Evolutionary conservation across 306 rosid species (phyloP).

Genomic region (Trichosanthes truncata): DNA sequence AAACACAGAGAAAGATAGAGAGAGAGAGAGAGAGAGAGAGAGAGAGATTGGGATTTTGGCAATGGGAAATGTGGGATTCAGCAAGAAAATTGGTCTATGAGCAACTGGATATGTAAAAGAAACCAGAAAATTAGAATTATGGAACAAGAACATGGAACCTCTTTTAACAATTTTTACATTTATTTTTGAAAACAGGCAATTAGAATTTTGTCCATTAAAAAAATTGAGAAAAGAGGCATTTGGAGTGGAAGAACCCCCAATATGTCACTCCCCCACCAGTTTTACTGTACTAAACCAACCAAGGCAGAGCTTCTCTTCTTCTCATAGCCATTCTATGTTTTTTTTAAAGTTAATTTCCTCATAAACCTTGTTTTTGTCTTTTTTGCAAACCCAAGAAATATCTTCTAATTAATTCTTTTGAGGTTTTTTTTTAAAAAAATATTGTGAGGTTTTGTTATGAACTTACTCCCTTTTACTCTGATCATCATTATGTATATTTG

Average conservation of each 20-base stretch:
- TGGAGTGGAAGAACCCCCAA: neutral
- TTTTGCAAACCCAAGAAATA: neutral
- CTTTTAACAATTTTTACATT: neutral
- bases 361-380: neutral
- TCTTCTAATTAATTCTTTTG: neutral
- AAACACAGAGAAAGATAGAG: neutral
- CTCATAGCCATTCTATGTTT: too few relatives aligned
- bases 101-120: neutral
- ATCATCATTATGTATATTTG: too few relatives aligned
- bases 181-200: neutral
- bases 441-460: neutral
- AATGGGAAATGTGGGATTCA: constrained; percentile 6
- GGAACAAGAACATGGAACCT: constrained; percentile 2
- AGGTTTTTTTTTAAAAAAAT: too few relatives aligned
- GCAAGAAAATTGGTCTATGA: neutral
- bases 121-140: neutral
- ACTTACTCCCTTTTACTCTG: too few relatives aligned
- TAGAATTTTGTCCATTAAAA: neutral
- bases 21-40: neutral
- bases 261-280: neutral
- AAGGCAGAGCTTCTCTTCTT: neutral
- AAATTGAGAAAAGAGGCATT: neutral
- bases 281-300: neutral
- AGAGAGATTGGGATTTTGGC: constrained; percentile 5
- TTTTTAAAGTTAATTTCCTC: neutral